A percentile compares a stretch with the other conserved stretches of the same genome.
Conservation (phyloP, 768 basidiomycete genomes). For the Cyathus striatus region DNA sequence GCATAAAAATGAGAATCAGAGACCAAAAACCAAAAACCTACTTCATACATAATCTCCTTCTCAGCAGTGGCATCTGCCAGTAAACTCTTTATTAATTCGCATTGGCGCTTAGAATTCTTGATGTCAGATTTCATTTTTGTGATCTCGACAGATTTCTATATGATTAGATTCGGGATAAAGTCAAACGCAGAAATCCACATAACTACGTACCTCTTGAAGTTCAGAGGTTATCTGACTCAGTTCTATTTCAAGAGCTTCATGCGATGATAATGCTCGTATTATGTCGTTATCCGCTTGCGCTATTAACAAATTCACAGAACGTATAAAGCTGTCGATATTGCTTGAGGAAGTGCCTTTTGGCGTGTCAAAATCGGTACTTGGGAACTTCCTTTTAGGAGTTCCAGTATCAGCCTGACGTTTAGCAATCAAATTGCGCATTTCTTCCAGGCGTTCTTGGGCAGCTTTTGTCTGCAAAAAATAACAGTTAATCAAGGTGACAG, state of each 20-base stretch:
- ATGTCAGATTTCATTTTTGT: slow-evolving; percentile 62
- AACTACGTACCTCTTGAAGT: slow-evolving; percentile 47
- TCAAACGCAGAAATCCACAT: neutral
- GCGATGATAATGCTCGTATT: slow-evolving; percentile 41
- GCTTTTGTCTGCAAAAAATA: slow-evolving; percentile 51
- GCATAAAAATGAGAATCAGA: slow-evolving; percentile 1
- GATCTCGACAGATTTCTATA: slow-evolving; percentile 57
- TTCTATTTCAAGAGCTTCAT: slow-evolving; percentile 50
- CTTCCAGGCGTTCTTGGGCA: slow-evolving; percentile 75
- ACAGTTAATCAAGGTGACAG: slow-evolving; percentile 1
- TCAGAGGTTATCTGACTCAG: slow-evolving; percentile 44
- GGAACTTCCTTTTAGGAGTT: slow-evolving; percentile 41
- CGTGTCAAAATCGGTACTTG: slow-evolving; percentile 31
- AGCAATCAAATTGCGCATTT: slow-evolving; percentile 74
- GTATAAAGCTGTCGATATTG: slow-evolving; percentile 30
- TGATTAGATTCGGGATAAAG: neutral
- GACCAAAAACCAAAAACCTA: slow-evolving; percentile 17
- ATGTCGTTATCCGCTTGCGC: slow-evolving; percentile 57
- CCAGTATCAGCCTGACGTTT: slow-evolving; percentile 52
- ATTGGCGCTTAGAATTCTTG: slow-evolving; percentile 65
- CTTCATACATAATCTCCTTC: slow-evolving; percentile 93
- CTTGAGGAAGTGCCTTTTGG: slow-evolving; percentile 15
- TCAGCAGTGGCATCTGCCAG: slow-evolving; percentile 76
- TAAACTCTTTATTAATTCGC: slow-evolving; percentile 74
- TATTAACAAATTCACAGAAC: slow-evolving; percentile 47